These are phyloP conservation scores for Thymus quinquecostatus DNA, from an alignment of 257 asterid species.

Conservation along the genomic window DNA sequence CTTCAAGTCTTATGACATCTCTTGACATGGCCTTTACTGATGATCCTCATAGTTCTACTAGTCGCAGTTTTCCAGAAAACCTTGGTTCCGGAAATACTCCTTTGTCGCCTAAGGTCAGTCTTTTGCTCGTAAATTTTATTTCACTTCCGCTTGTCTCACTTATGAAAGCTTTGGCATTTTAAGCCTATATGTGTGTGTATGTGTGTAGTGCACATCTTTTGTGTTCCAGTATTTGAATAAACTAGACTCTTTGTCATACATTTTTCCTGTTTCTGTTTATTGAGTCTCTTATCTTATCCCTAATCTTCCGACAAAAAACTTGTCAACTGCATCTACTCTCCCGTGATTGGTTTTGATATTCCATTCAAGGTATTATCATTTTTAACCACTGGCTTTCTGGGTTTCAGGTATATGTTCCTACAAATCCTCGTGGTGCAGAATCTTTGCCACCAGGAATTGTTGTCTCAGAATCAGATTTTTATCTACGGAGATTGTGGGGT, in stretches of 20 bases:
- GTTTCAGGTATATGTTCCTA: slow-evolving; percentile 80
- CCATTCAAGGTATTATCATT: neutral
- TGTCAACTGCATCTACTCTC: neutral
- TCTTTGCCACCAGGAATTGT: slow-evolving; percentile 96
- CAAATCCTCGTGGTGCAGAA: slow-evolving; percentile 98
- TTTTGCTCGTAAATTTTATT: slow-evolving; percentile 9
- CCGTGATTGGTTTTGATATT: slow-evolving; percentile 7
- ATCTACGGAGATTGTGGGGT: slow-evolving; percentile 96
- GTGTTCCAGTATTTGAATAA: neutral
- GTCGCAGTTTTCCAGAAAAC: slow-evolving; percentile 81
- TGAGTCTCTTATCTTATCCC: slow-evolving; percentile 2
- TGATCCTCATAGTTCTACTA: slow-evolving; percentile 42
- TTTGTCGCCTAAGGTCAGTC: slow-evolving; percentile 71
- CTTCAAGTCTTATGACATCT: slow-evolving; percentile 77
- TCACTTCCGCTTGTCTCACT: slow-evolving; percentile 17
- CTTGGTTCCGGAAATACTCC: slow-evolving; percentile 89
- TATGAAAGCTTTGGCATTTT: neutral
- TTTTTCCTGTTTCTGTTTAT: neutral
- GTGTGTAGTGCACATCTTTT: too few species aligned
- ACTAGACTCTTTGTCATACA: neutral
- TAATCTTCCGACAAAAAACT: slow-evolving; percentile 2
- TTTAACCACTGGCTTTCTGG: neutral
- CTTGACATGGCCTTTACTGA: slow-evolving; percentile 61
- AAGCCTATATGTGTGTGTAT: too few species aligned
- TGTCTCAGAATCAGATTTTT: slow-evolving; percentile 89